Evolutionary conservation across 768 basidiomycete species (phyloP).

Genomic region (Pleurotus djamor): DNA sequence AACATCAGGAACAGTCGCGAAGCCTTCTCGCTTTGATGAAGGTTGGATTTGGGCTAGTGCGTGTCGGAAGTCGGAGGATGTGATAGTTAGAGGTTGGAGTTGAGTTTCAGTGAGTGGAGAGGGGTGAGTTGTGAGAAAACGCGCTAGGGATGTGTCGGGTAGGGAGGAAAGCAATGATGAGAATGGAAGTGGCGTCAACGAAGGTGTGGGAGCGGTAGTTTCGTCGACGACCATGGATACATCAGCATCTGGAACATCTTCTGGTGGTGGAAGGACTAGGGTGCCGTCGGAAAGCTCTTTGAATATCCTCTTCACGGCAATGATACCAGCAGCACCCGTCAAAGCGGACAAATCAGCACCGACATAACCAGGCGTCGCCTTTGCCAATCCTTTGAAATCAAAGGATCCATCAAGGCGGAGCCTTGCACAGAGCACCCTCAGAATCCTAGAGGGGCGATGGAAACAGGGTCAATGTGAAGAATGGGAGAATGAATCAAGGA

Average conservation of each 20-base stretch:
- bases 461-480: background rate
- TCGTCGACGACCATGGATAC: constrained; percentile 43
- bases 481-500: too few relatives aligned
- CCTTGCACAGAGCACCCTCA: constrained; percentile 81
- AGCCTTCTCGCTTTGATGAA: constrained; percentile 96
- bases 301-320: constrained; percentile 96
- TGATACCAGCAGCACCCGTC: constrained; percentile 91
- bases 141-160: constrained; percentile 72
- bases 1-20: constrained; percentile 94
- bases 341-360: constrained; percentile 92
- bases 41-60: constrained; percentile 93
- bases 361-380: constrained; percentile 95
- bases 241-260: constrained; percentile 19
- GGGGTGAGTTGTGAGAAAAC: constrained; percentile 89
- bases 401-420: constrained; percentile 87
- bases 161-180: constrained; percentile 31
- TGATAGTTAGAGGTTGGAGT: constrained; percentile 81
- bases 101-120: constrained; percentile 73
- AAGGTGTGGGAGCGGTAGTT: constrained; percentile 7
- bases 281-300: constrained; percentile 69
- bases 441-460: constrained; percentile 57
- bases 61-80: constrained; percentile 70
- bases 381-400: constrained; percentile 82
- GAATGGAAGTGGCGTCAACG: constrained; percentile 11
- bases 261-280: constrained; percentile 47